Evolutionary conservation across 371 early-diverging fungal genomes (phyloP).

Genomic region (Dentiscutata heterogama): DNA sequence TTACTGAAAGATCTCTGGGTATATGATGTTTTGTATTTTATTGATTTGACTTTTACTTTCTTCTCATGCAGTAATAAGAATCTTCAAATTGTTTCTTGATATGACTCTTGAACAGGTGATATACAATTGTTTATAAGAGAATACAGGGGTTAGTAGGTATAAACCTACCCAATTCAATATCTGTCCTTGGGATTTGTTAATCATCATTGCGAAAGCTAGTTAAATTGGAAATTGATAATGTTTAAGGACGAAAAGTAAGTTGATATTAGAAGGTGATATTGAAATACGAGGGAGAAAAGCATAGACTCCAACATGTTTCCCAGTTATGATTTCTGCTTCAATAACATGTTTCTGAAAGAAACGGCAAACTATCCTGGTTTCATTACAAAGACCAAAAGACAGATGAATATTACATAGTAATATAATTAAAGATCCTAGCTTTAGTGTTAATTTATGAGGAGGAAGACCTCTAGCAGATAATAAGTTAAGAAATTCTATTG

Average conservation of each 20-base stretch:
- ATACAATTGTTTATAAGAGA: conserved; percentile 48
- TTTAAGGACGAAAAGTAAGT: conserved; percentile 44
- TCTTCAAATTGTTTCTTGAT: not conserved
- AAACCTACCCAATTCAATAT: conserved; percentile 47
- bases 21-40: not conserved
- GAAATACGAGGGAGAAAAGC: conserved; percentile 17
- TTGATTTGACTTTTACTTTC: not conserved
- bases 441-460: conserved; percentile 47
- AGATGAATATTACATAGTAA: conserved; percentile 50
- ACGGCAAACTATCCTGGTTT: conserved; percentile 48
- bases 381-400: conserved; percentile 51
- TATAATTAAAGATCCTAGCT: conserved; percentile 44
- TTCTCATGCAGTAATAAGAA: not conserved
- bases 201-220: conserved; percentile 51
- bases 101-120: conserved; percentile 23
- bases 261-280: not conserved
- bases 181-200: conserved; percentile 56
- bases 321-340: too few species aligned
- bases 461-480: conserved; percentile 46
- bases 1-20: too few species aligned
- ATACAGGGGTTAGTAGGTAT: conserved; percentile 24
- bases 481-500: conserved; percentile 48
- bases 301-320: not conserved
- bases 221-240: conserved; percentile 48
- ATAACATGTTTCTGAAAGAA: not conserved